These are phyloP conservation scores for Dryas drummondii DNA, from an alignment of 306 rosid species.

Conservation along the genomic window DNA sequence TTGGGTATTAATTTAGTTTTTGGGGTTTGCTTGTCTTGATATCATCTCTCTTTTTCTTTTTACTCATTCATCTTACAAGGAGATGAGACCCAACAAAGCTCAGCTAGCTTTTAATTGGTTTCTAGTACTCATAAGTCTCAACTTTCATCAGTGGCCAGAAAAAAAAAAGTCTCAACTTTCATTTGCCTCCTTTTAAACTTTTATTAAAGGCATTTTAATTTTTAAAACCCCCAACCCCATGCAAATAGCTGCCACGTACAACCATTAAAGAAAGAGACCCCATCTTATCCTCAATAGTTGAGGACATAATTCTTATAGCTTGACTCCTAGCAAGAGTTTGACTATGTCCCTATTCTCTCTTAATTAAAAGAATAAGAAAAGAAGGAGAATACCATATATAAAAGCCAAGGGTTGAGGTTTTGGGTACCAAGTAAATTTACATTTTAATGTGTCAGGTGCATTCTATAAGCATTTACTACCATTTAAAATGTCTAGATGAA, in stretches of 20 bases:
- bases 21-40: neutral
- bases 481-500: no score
- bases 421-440: no score
- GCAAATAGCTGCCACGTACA: constrained; percentile 10
- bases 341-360: no score
- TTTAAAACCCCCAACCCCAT: neutral
- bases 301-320: no score
- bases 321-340: no score
- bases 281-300: neutral
- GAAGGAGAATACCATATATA: no score
- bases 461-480: no score
- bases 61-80: neutral
- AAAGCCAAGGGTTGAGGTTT: no score
- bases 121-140: neutral
- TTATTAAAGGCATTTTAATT: neutral
- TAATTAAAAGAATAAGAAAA: no score
- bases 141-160: neutral
- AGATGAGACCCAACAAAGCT: neutral
- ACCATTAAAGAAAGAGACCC: neutral
- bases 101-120: neutral
- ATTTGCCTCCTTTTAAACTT: neutral
- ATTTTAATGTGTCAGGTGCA: no score
- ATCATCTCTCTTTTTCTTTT: neutral
- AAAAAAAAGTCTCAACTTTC: neutral
- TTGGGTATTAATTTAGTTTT: neutral